Conservation (phyloP, 129 eudicot species). For the Flaveria brownii region DNA sequence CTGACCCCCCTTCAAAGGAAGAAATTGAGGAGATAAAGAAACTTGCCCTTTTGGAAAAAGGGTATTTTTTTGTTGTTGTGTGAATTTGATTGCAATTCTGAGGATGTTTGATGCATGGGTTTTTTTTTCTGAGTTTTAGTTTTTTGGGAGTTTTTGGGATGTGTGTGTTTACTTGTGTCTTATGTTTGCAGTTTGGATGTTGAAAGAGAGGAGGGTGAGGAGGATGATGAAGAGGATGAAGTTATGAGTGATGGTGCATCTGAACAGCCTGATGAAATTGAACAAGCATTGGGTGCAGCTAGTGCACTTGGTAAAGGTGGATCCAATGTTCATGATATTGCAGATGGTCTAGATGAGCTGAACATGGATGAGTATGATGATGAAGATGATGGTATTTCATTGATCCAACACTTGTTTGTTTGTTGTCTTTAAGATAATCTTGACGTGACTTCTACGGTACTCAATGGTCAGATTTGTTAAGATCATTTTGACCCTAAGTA, state of each 20-base stretch:
- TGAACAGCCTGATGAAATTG: slow-evolving; percentile 57
- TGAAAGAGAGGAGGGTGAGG: slow-evolving; percentile 53
- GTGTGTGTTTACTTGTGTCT: not conserved
- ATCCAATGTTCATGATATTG: slow-evolving; percentile 43
- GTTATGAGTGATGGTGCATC: slow-evolving; percentile 52
- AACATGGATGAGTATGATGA: slow-evolving; percentile 93
- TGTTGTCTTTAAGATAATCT: not conserved
- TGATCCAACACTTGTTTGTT: not conserved
- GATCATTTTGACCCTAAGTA: not conserved
- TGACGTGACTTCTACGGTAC: not conserved
- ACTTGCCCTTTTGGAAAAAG: slow-evolving; percentile 39
- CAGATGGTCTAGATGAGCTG: slow-evolving; percentile 67
- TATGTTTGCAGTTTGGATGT: slow-evolving; percentile 49
- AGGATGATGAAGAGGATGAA: slow-evolving; percentile 27
- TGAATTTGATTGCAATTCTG: not conserved
- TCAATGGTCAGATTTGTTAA: not conserved
- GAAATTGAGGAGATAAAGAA: slow-evolving; percentile 76
- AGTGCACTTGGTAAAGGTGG: slow-evolving; percentile 71
- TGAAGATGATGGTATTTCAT: slow-evolving; percentile 75
- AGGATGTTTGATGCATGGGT: not conserved
- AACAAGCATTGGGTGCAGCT: slow-evolving; percentile 82
- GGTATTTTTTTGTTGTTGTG: slow-evolving; percentile 24
- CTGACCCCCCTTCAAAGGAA: slow-evolving; percentile 91
- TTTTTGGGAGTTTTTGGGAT: slow-evolving; percentile 3
- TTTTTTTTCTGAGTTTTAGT: not conserved